phyloP scores from a whole-genome alignment of 495 filamentous ascomycete species.

The Aspergillus homomorphus region DNA sequence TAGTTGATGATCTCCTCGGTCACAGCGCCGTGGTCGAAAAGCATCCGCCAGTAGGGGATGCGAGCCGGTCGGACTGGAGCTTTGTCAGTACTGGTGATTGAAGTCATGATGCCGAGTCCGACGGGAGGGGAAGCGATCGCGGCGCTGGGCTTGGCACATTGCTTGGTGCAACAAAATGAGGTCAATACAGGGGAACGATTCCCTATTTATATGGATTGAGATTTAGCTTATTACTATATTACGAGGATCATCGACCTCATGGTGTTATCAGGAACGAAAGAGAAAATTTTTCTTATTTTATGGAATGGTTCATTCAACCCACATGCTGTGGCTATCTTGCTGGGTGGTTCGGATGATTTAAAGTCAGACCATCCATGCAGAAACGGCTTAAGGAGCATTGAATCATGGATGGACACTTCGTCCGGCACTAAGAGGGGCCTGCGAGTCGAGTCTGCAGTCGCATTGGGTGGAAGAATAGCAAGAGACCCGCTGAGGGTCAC shows the following conservation, averaged over 20 bases:
- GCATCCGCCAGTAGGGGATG: conserved; percentile 30
- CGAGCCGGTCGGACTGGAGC: conserved; percentile 3
- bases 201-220: neutral
- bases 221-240: neutral
- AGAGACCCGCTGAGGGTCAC: neutral
- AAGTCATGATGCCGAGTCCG: neutral
- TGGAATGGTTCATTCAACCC: neutral
- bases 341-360: neutral
- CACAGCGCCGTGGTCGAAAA: conserved; percentile 27
- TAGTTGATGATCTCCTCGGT: conserved; percentile 48
- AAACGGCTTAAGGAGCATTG: neutral
- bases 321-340: neutral
- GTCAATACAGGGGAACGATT: neutral
- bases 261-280: neutral
- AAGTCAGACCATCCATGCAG: neutral
- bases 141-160: neutral
- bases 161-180: neutral
- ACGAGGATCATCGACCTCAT: neutral
- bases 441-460: neutral
- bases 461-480: neutral
- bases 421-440: neutral
- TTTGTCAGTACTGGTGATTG: neutral
- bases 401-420: neutral
- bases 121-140: neutral
- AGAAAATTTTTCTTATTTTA: neutral